phyloP scores from a whole-genome alignment of 306 rosid genomes.

The Dalbergia oliveri region DNA sequence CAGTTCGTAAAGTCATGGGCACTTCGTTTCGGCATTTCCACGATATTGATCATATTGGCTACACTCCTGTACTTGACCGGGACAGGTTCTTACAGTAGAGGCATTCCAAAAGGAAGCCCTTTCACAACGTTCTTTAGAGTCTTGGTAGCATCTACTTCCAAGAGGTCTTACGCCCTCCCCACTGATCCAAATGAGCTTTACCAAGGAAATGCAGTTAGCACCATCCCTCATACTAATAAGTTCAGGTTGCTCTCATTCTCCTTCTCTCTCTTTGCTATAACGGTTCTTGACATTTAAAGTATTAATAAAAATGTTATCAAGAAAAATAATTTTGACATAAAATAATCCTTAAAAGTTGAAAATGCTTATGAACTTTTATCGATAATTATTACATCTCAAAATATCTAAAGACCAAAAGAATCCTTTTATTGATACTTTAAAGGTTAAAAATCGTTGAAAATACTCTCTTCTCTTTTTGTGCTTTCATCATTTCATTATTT shows the following conservation, averaged over 20 bases:
- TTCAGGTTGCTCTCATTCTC: conserved; percentile 33
- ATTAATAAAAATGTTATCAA: too few species aligned
- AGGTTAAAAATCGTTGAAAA: too few species aligned
- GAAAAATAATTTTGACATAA: too few species aligned
- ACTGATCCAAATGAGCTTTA: neutral
- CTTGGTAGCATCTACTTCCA: conserved; percentile 43
- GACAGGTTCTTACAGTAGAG: neutral
- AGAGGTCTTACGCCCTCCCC: conserved; percentile 14
- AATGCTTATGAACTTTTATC: too few species aligned
- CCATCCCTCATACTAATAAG: neutral
- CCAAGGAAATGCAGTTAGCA: neutral
- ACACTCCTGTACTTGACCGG: conserved; percentile 42
- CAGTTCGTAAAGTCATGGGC: conserved; percentile 42
- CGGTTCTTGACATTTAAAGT: too few species aligned
- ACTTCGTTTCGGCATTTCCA: conserved; percentile 36
- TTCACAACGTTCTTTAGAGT: conserved; percentile 41
- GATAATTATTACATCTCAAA: too few species aligned
- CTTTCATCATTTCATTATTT: too few species aligned
- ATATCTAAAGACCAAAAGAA: too few species aligned
- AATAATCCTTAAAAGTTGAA: too few species aligned
- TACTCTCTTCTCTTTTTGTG: too few species aligned
- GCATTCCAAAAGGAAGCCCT: conserved; percentile 41
- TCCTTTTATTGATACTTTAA: too few species aligned
- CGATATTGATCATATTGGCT: conserved; percentile 17
- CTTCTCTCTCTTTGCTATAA: too few species aligned